A percentile compares a stretch with the other conserved stretches of the same genome.
These are phyloP conservation scores for Besnoitia besnoiti DNA, from an alignment of 169 alveolate species.

Conservation along the genomic window DNA sequence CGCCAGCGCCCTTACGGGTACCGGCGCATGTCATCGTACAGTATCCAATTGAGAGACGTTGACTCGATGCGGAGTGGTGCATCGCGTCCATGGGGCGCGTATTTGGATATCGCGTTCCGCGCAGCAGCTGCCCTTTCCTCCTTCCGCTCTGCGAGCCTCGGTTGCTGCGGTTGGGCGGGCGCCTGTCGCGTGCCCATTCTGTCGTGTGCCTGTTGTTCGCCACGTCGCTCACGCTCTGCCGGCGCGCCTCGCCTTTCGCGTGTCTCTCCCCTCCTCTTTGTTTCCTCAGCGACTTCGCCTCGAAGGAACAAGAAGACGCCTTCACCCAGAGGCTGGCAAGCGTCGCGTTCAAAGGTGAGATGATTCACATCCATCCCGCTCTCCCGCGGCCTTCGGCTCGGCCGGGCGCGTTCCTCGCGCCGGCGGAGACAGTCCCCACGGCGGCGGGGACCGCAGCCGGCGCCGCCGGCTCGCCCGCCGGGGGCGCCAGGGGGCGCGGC, in stretches of 20 bases:
- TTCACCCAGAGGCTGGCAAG: not conserved
- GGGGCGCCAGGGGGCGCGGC: not conserved
- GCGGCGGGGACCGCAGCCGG: not conserved
- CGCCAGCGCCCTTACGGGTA: too few species aligned
- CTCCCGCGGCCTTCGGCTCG: not conserved
- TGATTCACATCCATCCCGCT: not conserved
- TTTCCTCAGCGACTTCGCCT: not conserved
- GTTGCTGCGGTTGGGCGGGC: not conserved
- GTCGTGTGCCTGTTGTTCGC: not conserved
- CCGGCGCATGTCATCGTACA: too few species aligned
- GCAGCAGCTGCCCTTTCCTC: not conserved
- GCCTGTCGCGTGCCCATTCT: not conserved
- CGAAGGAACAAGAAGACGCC: not conserved
- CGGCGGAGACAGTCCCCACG: not conserved
- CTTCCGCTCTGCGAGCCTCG: too few species aligned
- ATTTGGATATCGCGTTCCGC: too few species aligned
- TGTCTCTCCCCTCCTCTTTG: not conserved
- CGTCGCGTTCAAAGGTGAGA: not conserved
- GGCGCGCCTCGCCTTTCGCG: not conserved
- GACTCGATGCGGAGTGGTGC: too few species aligned
- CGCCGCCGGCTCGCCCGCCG: not conserved
- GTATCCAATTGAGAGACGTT: too few species aligned
- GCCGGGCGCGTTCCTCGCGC: not conserved
- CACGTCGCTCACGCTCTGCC: not conserved
- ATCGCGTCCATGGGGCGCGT: too few species aligned